Base-by-base conservation (phyloP, 2,329 filamentous ascomycete species). In the Cryoendolithus antarcticus region DNA sequence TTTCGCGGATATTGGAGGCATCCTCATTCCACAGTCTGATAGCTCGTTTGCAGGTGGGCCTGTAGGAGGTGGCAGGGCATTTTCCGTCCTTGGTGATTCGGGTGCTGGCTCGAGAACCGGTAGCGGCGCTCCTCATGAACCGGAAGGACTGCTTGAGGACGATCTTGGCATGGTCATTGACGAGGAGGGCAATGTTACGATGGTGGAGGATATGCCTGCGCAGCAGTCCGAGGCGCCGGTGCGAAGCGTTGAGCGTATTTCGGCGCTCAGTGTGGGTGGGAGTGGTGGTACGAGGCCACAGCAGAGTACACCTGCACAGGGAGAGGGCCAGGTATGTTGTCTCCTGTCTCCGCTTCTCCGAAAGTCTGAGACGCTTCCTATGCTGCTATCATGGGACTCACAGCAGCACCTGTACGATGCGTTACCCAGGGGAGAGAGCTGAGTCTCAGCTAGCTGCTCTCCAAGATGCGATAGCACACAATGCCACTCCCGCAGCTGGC, bases 161-260 rank as follows among this genome's bases (percentile, higher is more conserved):
- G 52, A 53, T 29, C 46, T 56, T 9, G 52, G 49, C 38, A 77
- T 82, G 47, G 69, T 67, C 30, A 71, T 81, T 46, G 76, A 78
- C 46, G 73, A 68, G 9, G 68, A 80, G 43, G 77, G 76, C 6
- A 71, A 74, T 46, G 58, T 80, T 15, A 35, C 38, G 10, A 41
- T 52, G 24, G 46, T 37, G 9, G 44, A 47, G 12, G 34, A 40
- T 8, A 8, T 40, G 30, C 33, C 48, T 19, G 29, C 12, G 9
- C 44, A 39, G 10, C 44, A 52, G 37, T 37, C 43, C 40, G 31
- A 24, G 9, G 40, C 21, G 15, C 33, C 43, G n/a, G 10, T 31
- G 28, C 44, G 29, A n/a, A 39, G 39, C 31, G 31, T 33, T 10
- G 44, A 45, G 7, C 30, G 35, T 19, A 5, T 19, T 19, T 19